These are phyloP conservation scores for Beauveria brongniartii DNA, from an alignment of 2,329 filamentous ascomycete genomes.

Conservation along the genomic window DNA sequence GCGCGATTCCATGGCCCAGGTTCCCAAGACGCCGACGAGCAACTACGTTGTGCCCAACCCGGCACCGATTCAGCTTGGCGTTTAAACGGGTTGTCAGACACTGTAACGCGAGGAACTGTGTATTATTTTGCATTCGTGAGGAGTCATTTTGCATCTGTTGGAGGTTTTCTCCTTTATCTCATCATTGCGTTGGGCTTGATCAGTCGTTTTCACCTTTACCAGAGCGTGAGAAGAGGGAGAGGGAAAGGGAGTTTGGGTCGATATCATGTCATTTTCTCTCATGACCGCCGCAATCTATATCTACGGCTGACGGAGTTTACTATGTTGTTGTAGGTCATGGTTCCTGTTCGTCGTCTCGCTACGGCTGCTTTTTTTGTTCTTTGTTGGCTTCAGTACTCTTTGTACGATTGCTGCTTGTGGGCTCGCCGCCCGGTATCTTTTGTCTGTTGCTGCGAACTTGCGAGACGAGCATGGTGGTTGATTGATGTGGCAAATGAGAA, in stretches of 20 bases:
- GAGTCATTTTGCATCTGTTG: conserved; percentile 2
- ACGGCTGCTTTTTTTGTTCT: neutral
- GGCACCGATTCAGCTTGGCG: conserved; percentile 5
- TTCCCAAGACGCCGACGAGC: conserved; percentile 30
- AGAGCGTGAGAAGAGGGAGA: neutral
- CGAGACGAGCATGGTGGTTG: too few relatives aligned
- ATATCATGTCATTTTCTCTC: neutral
- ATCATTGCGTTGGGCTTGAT: neutral
- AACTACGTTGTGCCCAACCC: conserved; percentile 25
- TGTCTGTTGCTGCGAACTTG: too few relatives aligned
- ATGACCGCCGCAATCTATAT: neutral
- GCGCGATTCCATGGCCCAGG: conserved; percentile 46
- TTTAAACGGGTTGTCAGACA: neutral
- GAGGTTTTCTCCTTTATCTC: neutral
- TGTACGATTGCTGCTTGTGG: neutral
- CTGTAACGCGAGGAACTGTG: neutral
- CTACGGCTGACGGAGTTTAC: neutral
- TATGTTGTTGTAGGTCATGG: neutral
- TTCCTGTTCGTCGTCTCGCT: conserved; percentile 1
- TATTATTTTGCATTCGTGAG: conserved; percentile 9
- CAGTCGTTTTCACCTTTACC: neutral
- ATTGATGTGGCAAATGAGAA: too few relatives aligned
- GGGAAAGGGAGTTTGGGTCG: neutral
- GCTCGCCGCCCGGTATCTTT: too few relatives aligned
- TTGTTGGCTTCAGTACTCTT: neutral